Percentiles rank a stretch among this genome's conserved stretches.
These are phyloP conservation scores for Ascochyta rabiei DNA, from an alignment of 2,329 filamentous ascomycete species.

Conservation along the genomic window DNA sequence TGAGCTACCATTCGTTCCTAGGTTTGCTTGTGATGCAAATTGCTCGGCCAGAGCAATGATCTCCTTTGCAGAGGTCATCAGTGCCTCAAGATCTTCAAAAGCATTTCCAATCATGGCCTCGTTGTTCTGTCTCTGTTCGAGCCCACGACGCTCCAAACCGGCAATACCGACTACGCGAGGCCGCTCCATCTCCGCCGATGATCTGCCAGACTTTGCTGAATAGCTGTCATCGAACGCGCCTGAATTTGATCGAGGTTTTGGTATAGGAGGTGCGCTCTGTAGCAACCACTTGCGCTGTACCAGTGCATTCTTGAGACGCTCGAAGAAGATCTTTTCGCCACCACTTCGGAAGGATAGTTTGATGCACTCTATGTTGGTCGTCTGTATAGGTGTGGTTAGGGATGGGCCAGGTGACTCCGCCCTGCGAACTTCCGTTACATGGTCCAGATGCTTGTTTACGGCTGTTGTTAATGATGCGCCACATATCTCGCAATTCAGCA, in stretches of 20 bases:
- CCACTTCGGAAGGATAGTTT: slow-evolving; percentile 92
- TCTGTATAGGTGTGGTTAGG: slow-evolving; percentile 56
- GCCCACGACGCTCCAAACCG: slow-evolving; percentile 82
- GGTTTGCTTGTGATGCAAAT: slow-evolving; percentile 72
- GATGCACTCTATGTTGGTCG: slow-evolving; percentile 73
- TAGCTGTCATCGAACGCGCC: slow-evolving; percentile 39
- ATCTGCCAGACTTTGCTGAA: slow-evolving; percentile 26
- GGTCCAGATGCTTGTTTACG: slow-evolving; percentile 51
- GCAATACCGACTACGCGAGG: slow-evolving; percentile 83
- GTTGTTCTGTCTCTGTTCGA: slow-evolving; percentile 89
- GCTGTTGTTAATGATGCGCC: slow-evolving; percentile 72
- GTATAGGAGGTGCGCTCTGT: slow-evolving; percentile 85
- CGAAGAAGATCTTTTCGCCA: slow-evolving; percentile 88
- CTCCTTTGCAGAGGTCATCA: slow-evolving; percentile 98
- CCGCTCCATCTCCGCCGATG: slow-evolving; percentile 31
- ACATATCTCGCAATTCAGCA: slow-evolving; percentile 89
- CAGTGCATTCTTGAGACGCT: slow-evolving; percentile 84
- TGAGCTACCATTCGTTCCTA: slow-evolving; percentile 61
- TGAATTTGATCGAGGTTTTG: slow-evolving; percentile 60
- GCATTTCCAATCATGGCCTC: slow-evolving; percentile 90
- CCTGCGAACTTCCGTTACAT: slow-evolving; percentile 52
- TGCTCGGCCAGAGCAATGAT: slow-evolving; percentile 91
- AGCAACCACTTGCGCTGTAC: slow-evolving; percentile 96
- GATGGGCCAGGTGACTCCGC: slow-evolving; percentile 80
- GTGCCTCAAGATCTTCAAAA: slow-evolving; percentile 92